Conservation (phyloP, 2,329 filamentous ascomycete species). For the Phialocephala sp. region DNA sequence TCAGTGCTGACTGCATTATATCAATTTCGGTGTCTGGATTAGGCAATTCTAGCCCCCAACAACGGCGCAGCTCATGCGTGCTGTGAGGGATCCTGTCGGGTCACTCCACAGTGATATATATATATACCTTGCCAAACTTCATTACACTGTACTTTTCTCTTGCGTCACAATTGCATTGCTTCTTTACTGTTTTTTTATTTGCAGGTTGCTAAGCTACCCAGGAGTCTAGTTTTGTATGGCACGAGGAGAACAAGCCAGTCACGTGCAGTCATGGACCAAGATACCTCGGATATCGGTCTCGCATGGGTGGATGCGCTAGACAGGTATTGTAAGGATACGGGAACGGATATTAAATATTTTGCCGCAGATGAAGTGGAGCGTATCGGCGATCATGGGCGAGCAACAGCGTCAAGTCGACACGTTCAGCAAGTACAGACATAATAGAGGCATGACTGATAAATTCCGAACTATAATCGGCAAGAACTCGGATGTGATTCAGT, state of each 20-base stretch:
- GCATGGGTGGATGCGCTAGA: conserved; percentile 9
- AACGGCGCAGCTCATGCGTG: background rate
- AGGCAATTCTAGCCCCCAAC: background rate
- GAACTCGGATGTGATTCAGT: conserved; percentile 20
- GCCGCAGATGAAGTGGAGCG: conserved; percentile 18
- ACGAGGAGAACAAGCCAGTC: background rate
- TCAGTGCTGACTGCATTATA: background rate
- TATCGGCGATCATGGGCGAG: conserved; percentile 6
- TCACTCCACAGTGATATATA: background rate
- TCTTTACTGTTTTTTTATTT: background rate
- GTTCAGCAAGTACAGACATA: conserved; percentile 69
- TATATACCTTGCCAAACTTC: background rate
- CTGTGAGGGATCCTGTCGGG: no score
- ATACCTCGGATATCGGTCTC: conserved; percentile 1
- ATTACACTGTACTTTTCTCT: background rate
- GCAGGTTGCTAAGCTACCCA: background rate
- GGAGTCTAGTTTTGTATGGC: background rate
- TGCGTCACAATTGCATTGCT: background rate
- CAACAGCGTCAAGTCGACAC: conserved; percentile 12
- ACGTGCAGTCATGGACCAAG: conserved; percentile 9
- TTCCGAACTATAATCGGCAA: conserved; percentile 8
- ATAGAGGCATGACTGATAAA: conserved; percentile 17
- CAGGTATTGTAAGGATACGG: conserved; percentile 12
- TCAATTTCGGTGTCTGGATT: background rate
- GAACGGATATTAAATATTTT: conserved; percentile 14